These are phyloP conservation scores for Pseudonitzschia pungens DNA, from an alignment of 108 stramenopile species.

Conservation along the genomic window DNA sequence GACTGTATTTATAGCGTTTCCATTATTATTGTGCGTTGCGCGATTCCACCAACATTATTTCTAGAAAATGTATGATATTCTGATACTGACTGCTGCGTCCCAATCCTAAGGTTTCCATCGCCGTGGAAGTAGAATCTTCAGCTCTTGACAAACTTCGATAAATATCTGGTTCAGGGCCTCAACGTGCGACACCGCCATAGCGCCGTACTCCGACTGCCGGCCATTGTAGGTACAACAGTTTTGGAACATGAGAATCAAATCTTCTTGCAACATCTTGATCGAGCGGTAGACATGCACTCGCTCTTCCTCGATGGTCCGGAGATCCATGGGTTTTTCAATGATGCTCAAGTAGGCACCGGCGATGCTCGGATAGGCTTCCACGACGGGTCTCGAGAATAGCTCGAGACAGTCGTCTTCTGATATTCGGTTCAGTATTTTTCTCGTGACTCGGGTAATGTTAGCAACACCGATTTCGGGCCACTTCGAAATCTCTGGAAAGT, in stretches of 20 bases:
- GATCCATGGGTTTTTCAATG: conserved; percentile 71
- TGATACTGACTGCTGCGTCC: neutral
- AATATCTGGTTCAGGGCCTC: conserved; percentile 36
- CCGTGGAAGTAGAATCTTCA: conserved; percentile 23
- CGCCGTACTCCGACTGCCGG: conserved; percentile 23
- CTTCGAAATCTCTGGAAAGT: conserved; percentile 12
- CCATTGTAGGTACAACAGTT: conserved; percentile 79
- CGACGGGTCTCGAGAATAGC: conserved; percentile 57
- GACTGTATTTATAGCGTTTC: too few relatives aligned
- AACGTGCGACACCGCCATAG: conserved; percentile 38
- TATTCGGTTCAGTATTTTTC: conserved; percentile 22
- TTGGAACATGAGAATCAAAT: conserved; percentile 62
- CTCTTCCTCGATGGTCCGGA: conserved; percentile 77
- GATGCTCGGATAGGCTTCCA: conserved; percentile 61
- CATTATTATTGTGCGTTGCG: neutral
- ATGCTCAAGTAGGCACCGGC: conserved; percentile 44
- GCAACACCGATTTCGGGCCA: conserved; percentile 47
- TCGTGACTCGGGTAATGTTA: conserved; percentile 32
- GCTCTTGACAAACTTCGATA: conserved; percentile 24
- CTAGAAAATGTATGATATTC: neutral
- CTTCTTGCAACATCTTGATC: conserved; percentile 68
- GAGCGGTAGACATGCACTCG: conserved; percentile 46
- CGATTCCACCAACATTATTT: neutral
- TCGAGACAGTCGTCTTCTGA: conserved; percentile 30
- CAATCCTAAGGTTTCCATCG: conserved; percentile 28